Conservation (phyloP, 495 filamentous ascomycete species). For the Hypoxylon perforatum region DNA sequence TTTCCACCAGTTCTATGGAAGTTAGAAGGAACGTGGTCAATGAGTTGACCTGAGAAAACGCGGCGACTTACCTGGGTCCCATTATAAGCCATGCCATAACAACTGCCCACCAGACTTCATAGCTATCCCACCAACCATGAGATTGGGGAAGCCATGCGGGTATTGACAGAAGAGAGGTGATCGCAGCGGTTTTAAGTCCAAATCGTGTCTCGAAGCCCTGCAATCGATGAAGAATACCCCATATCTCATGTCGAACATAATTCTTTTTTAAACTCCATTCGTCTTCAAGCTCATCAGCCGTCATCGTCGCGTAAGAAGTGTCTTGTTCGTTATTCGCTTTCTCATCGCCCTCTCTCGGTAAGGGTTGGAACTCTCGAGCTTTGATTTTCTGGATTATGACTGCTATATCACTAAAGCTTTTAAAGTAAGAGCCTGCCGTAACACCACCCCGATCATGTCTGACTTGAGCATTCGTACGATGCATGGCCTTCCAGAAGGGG, state of each 20-base stretch:
- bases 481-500: slow-evolving; percentile 60
- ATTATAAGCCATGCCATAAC: slow-evolving; percentile 69
- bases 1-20: slow-evolving; percentile 64
- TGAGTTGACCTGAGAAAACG: not conserved
- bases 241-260: slow-evolving; percentile 55
- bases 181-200: slow-evolving; percentile 65
- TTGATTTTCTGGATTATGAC: slow-evolving; percentile 41
- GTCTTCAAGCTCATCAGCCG: slow-evolving; percentile 38
- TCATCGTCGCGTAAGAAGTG: slow-evolving; percentile 33
- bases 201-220: slow-evolving; percentile 69
- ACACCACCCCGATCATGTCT: slow-evolving; percentile 68
- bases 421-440: slow-evolving; percentile 62
- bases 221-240: slow-evolving; percentile 62
- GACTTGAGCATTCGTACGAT: slow-evolving; percentile 66
- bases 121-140: slow-evolving; percentile 61
- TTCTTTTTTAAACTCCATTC: slow-evolving; percentile 40
- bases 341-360: slow-evolving; percentile 38
- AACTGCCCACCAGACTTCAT: slow-evolving; percentile 68
- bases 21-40: not conserved
- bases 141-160: slow-evolving; percentile 62
- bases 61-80: slow-evolving; percentile 54
- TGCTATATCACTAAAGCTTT: slow-evolving; percentile 59
- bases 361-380: slow-evolving; percentile 39
- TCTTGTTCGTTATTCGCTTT: slow-evolving; percentile 37
- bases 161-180: slow-evolving; percentile 61